Evolutionary conservation across 345 rosid species (phyloP).

Genomic region (Moringa oleifera): DNA sequence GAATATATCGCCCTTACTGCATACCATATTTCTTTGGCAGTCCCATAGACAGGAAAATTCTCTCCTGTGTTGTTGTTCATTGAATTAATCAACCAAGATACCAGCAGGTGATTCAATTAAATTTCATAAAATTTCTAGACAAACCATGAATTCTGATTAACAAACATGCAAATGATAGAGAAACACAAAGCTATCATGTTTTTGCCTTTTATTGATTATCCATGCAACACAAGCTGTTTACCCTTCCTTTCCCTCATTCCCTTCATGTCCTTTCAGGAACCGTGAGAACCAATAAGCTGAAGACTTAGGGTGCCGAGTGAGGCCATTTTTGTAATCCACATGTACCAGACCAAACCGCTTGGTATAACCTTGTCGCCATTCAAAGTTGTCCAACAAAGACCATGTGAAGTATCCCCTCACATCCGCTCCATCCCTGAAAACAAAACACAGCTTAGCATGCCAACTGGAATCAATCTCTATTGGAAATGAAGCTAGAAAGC

Average conservation of each 20-base stretch:
- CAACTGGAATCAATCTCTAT: no score
- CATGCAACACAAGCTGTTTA: conserved; percentile 8
- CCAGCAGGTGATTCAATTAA: no score
- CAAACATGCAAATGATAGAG: no score
- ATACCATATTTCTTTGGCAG: no score
- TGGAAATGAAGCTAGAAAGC: background rate
- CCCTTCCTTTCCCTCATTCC: conserved; percentile 38
- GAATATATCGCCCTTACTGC: no score
- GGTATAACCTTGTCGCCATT: conserved; percentile 91
- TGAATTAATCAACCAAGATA: no score
- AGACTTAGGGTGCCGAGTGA: conserved; percentile 74
- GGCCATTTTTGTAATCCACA: conserved; percentile 78
- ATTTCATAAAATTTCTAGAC: no score
- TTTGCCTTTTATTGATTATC: no score
- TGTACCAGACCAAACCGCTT: conserved; percentile 83
- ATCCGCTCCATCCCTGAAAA: conserved; percentile 68
- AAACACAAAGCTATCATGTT: no score
- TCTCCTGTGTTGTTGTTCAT: no score
- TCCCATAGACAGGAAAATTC: no score
- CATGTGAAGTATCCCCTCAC: conserved; percentile 91
- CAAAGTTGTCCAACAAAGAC: conserved; percentile 93
- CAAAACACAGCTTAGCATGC: background rate
- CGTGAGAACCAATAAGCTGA: conserved; percentile 86
- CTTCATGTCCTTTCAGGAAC: conserved; percentile 55
- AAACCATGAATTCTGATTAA: no score